A percentile compares a stretch with the other conserved stretches of the same genome.
These are phyloP conservation scores for Aspergillus alliaceus DNA, from an alignment of 2,329 filamentous ascomycete genomes.

Conservation along the genomic window DNA sequence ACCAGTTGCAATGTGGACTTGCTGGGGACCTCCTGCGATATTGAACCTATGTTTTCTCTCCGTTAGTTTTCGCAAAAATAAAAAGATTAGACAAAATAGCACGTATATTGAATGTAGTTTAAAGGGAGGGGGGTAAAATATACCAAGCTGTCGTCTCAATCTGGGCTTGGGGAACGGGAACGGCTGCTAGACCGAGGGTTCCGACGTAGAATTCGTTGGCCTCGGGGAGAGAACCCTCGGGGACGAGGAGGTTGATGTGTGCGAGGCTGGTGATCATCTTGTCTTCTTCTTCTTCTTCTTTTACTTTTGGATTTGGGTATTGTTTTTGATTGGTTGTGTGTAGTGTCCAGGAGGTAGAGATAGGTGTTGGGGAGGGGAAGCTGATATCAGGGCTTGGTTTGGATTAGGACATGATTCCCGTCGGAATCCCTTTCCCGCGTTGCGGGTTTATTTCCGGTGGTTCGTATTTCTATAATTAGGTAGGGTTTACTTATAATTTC, in stretches of 20 bases:
- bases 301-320: background rate
- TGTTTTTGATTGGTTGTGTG: background rate
- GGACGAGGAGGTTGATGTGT: constrained; percentile 61
- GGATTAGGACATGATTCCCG: background rate
- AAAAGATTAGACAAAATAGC: too few species aligned
- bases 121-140: background rate
- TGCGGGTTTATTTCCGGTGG: background rate
- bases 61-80: too few species aligned
- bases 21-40: constrained; percentile 54
- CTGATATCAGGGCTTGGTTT: too few species aligned
- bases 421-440: background rate
- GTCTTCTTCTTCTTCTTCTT: background rate
- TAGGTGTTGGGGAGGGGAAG: too few species aligned
- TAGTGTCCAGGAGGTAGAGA: background rate
- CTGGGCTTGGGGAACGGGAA: constrained; percentile 55
- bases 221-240: constrained; percentile 50
- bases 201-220: constrained; percentile 57
- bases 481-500: too few species aligned
- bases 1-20: constrained; percentile 56
- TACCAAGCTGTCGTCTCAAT: constrained; percentile 56
- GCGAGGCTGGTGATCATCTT: constrained; percentile 55
- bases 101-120: too few species aligned
- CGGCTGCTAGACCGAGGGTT: constrained; percentile 56
- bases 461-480: background rate
- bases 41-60: constrained; percentile 48